A percentile compares a stretch with the other conserved stretches of the same genome.
These are phyloP conservation scores for Fraxinus nigra DNA, from an alignment of 305 asterid genomes.

Conservation along the genomic window DNA sequence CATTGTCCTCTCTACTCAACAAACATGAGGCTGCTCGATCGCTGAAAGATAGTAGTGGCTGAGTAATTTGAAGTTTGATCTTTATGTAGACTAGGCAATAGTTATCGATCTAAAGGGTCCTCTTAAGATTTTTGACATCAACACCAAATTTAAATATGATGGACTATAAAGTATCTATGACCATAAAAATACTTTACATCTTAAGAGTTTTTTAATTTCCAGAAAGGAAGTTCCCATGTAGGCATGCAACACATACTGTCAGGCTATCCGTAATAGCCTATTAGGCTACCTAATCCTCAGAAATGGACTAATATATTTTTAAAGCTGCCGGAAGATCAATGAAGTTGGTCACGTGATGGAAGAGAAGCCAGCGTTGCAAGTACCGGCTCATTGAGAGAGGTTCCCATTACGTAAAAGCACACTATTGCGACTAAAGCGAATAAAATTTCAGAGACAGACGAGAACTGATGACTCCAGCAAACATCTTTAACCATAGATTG, in stretches of 20 bases:
- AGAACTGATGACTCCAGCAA: background rate
- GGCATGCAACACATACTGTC: background rate
- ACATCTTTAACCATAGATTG: background rate
- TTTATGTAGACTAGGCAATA: background rate
- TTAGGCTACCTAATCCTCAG: background rate
- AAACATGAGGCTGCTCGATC: background rate
- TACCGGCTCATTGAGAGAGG: background rate
- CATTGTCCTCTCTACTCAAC: background rate
- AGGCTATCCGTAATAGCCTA: background rate
- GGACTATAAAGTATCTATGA: background rate
- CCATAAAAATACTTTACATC: background rate
- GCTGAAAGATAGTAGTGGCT: background rate
- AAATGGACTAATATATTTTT: background rate
- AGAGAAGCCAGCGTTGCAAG: background rate
- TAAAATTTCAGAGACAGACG: background rate
- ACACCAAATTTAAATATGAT: background rate
- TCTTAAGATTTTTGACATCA: background rate
- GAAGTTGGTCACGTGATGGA: background rate
- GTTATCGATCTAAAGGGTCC: background rate
- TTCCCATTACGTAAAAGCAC: background rate
- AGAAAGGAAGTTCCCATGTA: background rate
- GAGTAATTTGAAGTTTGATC: background rate
- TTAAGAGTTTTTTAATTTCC: background rate
- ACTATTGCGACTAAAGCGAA: background rate
- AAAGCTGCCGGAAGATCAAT: background rate